Evolutionary conservation across 164 flowering plant species (phyloP).

Genomic region (Stephania cephalantha): DNA sequence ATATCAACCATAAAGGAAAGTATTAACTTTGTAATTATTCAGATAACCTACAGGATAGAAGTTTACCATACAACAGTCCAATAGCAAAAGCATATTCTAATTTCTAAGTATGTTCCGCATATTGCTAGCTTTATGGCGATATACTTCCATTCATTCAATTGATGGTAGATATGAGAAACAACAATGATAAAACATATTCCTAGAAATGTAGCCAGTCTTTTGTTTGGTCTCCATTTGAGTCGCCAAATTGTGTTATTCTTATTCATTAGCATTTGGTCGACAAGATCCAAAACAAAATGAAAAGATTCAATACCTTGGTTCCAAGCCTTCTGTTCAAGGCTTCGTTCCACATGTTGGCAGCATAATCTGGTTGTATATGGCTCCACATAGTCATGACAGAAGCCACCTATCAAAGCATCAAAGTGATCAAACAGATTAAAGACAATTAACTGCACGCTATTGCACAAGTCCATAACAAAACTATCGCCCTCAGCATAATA

Average conservation of each 20-base stretch:
- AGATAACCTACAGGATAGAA: background rate
- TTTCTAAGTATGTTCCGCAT: background rate
- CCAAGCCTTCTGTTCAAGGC: constrained; percentile 93
- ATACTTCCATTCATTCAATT: background rate
- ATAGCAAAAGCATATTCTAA: background rate
- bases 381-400: constrained; percentile 91
- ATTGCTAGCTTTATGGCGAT: background rate
- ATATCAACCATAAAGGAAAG: background rate
- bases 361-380: constrained; percentile 75
- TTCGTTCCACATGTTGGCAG: constrained; percentile 97
- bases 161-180: background rate
- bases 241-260: too few species aligned
- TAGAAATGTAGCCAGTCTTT: too few species aligned
- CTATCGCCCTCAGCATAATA: background rate
- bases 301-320: constrained; percentile 48
- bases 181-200: background rate
- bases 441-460: background rate
- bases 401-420: constrained; percentile 56
- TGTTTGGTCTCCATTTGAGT: too few species aligned
- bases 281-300: too few species aligned
- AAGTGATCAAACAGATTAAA: background rate
- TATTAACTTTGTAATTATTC: background rate
- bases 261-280: too few species aligned
- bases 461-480: background rate
- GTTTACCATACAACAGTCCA: background rate